Base-by-base conservation (phyloP, 371 early-diverging fungal genomes). In the Mortierella polycephala region DNA sequence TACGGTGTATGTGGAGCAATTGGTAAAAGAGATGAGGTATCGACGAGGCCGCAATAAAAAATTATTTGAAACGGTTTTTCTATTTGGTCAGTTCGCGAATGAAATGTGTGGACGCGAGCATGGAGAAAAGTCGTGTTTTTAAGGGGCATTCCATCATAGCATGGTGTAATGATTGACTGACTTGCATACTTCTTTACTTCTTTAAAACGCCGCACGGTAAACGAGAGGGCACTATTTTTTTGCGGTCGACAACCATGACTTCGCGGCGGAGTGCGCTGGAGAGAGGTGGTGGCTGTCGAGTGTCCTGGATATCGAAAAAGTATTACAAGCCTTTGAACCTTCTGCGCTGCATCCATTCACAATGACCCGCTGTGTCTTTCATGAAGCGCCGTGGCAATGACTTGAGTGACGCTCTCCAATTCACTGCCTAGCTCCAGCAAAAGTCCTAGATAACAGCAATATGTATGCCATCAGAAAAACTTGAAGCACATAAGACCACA, bases 371-470 rank as follows among this genome's bases (percentile, higher is more conserved):
- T 76, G 45, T 77, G 79, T 42, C 79, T 67, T 21, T 76, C 83
- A 11, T 80, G 76, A 44, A 83, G 68, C 1, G 81, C 81, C 13
- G 71, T 63, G 16, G 81, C 74, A 50, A 83, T 81, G 39, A 77
- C 68, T 41, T 83, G 68, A 20, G 81, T 74, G 14, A 83, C 71
- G 45, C 81, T 81, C 64, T 81, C 81, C 57, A 83, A 69, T 23
- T 83, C 83, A 39, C 74, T 61, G 8, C 77, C 81, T 13, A 83
- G 77, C 39, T 81, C 79, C 61, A 83, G 60, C 16, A 83, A 44
- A 1, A 83, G 56, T 44, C 83, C 83, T 83, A 62, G 12, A 45
- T 37, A 14, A 39, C 16, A 39, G 12, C 46, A n/a, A 46, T 9
- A 62, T 5, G 20, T 9, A 44, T 14, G 23, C 5, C 16, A 46